Conservation (phyloP, 2,329 filamentous ascomycete genomes). For the Trichoderma afroharzianum region DNA sequence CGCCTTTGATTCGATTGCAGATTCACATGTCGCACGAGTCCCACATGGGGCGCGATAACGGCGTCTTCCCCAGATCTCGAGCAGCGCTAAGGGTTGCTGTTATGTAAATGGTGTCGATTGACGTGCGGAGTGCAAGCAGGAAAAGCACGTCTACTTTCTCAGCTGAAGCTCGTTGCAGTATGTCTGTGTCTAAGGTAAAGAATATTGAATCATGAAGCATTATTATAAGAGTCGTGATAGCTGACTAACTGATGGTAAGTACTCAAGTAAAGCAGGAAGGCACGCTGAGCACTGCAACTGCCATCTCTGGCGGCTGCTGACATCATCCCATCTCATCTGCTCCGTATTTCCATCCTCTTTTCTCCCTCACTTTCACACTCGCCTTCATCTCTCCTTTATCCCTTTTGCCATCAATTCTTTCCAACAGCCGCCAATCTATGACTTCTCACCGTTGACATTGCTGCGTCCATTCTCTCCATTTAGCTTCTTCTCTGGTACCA, state of each 20-base stretch:
- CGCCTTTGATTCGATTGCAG: neutral
- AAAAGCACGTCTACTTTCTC: neutral
- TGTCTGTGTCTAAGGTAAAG: neutral
- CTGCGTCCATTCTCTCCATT: neutral
- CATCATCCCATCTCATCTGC: neutral
- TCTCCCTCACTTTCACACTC: neutral
- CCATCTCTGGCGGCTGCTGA: neutral
- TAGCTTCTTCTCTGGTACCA: neutral
- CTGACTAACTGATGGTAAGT: neutral
- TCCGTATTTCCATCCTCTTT: neutral
- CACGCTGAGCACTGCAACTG: neutral
- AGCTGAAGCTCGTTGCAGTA: neutral
- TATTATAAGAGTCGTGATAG: neutral
- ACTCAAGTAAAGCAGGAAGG: neutral
- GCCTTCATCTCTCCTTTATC: neutral
- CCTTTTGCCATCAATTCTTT: neutral
- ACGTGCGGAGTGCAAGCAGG: neutral
- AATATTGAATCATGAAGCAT: neutral
- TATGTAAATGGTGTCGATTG: neutral
- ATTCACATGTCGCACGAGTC: neutral
- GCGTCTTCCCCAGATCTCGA: constrained; percentile 11
- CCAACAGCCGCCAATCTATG: neutral
- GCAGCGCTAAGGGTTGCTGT: constrained; percentile 7
- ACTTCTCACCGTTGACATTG: neutral
- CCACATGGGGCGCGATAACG: constrained; percentile 11